Evolutionary conservation across 805 yeast genomes (phyloP).

Genomic region (Lipomyces starkeyi): DNA sequence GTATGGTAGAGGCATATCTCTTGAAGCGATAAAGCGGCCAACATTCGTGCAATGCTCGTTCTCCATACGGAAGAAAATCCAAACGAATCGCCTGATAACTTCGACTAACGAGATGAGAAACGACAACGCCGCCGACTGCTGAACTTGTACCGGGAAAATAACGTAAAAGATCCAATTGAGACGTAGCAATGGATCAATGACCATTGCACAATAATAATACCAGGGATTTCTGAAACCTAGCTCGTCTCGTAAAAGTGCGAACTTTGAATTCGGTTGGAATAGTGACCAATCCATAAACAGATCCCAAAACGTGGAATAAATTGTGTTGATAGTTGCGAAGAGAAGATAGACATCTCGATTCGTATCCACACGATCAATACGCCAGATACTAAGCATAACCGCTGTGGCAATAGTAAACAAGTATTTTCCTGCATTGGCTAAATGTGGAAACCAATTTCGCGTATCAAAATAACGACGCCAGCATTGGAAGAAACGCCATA

Average conservation of each 20-base stretch:
- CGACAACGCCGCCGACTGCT: slow-evolving; percentile 86
- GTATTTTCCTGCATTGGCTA: slow-evolving; percentile 86
- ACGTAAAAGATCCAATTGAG: slow-evolving; percentile 94
- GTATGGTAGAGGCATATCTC: slow-evolving; percentile 87
- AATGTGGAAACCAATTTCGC: slow-evolving; percentile 95
- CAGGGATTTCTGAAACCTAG: slow-evolving; percentile 64
- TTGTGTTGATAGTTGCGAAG: slow-evolving; percentile 75
- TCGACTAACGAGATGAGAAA: slow-evolving; percentile 85
- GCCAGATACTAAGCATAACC: slow-evolving; percentile 74
- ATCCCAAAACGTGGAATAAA: slow-evolving; percentile 82
- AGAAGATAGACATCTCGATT: slow-evolving; percentile 67
- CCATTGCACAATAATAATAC: slow-evolving; percentile 75
- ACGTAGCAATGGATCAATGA: slow-evolving; percentile 73
- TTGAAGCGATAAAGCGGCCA: slow-evolving; percentile 79
- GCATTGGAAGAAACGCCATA: slow-evolving; percentile 92
- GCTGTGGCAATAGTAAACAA: slow-evolving; percentile 68
- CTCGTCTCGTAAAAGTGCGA: slow-evolving; percentile 70
- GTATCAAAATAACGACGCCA: slow-evolving; percentile 89
- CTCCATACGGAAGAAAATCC: slow-evolving; percentile 93
- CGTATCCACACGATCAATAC: slow-evolving; percentile 59
- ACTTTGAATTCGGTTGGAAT: slow-evolving; percentile 65
- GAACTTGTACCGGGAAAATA: slow-evolving; percentile 72
- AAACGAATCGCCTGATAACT: slow-evolving; percentile 77
- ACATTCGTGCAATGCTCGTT: slow-evolving; percentile 96
- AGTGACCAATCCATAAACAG: slow-evolving; percentile 95